Conservation (phyloP, 2,329 filamentous ascomycete genomes). For the Lachnellula arida region DNA sequence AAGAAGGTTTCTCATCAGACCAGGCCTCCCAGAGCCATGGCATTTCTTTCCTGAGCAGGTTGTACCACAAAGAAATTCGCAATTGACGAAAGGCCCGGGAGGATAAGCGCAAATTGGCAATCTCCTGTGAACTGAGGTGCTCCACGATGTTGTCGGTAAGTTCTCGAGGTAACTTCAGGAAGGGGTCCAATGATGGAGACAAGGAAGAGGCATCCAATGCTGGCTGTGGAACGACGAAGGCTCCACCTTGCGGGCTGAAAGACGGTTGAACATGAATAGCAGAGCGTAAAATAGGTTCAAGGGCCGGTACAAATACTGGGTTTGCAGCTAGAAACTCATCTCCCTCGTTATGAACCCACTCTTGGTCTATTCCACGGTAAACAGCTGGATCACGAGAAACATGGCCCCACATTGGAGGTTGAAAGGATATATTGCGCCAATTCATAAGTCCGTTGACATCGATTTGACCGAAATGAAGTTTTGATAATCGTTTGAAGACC, state of each 20-base stretch:
- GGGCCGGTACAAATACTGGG: constrained; percentile 19
- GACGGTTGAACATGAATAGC: neutral
- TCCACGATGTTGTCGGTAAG: constrained; percentile 15
- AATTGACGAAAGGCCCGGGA: constrained; percentile 20
- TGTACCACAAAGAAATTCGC: constrained; percentile 18
- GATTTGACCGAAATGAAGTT: neutral
- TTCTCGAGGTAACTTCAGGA: constrained; percentile 18
- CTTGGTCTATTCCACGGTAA: neutral
- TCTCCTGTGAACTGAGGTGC: constrained; percentile 17
- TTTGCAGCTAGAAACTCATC: constrained; percentile 21
- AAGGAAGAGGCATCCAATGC: neutral
- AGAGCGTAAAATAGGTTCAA: constrained; percentile 9
- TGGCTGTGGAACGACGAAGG: neutral
- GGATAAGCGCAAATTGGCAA: constrained; percentile 19
- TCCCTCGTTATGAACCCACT: constrained; percentile 5
- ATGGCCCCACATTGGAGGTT: neutral
- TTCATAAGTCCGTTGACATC: constrained; percentile 9
- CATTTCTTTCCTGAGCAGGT: constrained; percentile 19
- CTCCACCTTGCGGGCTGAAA: neutral
- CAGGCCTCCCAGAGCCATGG: constrained; percentile 23
- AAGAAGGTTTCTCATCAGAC: neutral
- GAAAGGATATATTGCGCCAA: neutral
- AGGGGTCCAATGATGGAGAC: constrained; percentile 8
- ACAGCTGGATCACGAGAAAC: neutral
- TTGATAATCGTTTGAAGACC: constrained; percentile 6